Evolutionary conservation across 768 basidiomycete genomes (phyloP), one percentile per base, ranked within the genome.

Genomic region (Ramaria sp.): DNA sequence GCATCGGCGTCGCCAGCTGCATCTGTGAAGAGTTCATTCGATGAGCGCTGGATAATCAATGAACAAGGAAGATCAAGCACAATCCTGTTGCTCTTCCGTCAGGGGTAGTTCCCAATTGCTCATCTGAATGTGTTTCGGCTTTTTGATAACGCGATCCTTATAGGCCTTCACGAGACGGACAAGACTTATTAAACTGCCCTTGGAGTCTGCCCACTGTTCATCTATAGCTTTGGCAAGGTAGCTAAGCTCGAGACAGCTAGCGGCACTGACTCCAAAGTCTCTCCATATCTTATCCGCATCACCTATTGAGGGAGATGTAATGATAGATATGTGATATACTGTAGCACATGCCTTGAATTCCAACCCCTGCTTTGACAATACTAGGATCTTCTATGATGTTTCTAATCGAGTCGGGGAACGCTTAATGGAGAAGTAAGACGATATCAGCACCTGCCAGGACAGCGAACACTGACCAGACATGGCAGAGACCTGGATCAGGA

Each of bases 1-100:
- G 85, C 77, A 63, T 84, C 80, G 1, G 82, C 82, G 62, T 91
- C 88, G 64, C 86, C 84, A 33, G 75, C 78, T 3, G 84, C 88
- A 68, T 89, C 87, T 85, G 24, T 20, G 42, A 58, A 33, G 24
- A 12, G 54, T 54, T 34, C 22, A 46, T 34, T 15, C 15, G 51
- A 27, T 50, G 13, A 50, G 52, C n/a, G 4, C 20, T n/a, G 46
- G 58, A 41, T 22, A 49, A 24, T 46, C 38, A 46, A 54, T 42
- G 17, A 52, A 20, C 41, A 50, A 31, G 42, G 30, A 37, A 37
- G 1, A 37, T 1, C 10, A 73, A 82, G 64, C 58, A 89, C 88
- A 90, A 62, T 81, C 75, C 59, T 74, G 74, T 67, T 88, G 84
- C 5, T 58, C 50, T 4, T 49, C 17, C 43, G 67, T 69, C 10